A percentile compares a stretch with the other conserved stretches of the same genome.
These are phyloP conservation scores for Musa acuminata DNA, from an alignment of 176 grass and related monocot genomes.

Conservation along the genomic window DNA sequence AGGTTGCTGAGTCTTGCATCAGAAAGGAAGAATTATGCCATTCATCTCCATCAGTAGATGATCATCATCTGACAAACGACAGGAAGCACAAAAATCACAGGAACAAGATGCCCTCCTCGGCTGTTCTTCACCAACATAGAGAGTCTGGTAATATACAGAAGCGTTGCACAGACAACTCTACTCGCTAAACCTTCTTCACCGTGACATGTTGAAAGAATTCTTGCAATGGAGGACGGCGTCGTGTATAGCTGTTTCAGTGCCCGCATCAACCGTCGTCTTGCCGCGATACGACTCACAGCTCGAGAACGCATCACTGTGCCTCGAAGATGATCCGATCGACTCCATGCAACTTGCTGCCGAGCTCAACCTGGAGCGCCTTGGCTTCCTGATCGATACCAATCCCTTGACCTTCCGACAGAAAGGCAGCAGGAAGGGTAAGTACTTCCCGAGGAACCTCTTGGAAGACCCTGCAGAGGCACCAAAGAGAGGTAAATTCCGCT, in stretches of 20 bases:
- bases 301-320: background rate
- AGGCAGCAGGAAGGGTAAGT: slow-evolving; percentile 24
- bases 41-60: too few relatives aligned
- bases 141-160: too few relatives aligned
- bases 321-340: background rate
- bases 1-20: too few relatives aligned
- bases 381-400: background rate
- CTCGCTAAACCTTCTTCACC: background rate
- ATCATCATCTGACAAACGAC: too few relatives aligned
- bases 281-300: background rate
- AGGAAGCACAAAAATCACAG: too few relatives aligned
- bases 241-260: background rate
- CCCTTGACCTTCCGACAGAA: slow-evolving; percentile 18
- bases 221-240: slow-evolving; percentile 12
- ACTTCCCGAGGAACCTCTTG: slow-evolving; percentile 18
- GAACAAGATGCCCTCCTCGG: too few relatives aligned
- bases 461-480: slow-evolving; percentile 5
- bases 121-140: too few relatives aligned
- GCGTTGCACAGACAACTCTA: too few relatives aligned
- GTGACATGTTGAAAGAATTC: background rate
- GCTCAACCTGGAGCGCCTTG: background rate
- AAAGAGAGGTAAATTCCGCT: slow-evolving; percentile 16
- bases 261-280: background rate
- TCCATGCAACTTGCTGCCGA: background rate
- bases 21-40: too few relatives aligned